Base-by-base conservation (phyloP, 208 protist species). In the Borovskyia barvae region DNA sequence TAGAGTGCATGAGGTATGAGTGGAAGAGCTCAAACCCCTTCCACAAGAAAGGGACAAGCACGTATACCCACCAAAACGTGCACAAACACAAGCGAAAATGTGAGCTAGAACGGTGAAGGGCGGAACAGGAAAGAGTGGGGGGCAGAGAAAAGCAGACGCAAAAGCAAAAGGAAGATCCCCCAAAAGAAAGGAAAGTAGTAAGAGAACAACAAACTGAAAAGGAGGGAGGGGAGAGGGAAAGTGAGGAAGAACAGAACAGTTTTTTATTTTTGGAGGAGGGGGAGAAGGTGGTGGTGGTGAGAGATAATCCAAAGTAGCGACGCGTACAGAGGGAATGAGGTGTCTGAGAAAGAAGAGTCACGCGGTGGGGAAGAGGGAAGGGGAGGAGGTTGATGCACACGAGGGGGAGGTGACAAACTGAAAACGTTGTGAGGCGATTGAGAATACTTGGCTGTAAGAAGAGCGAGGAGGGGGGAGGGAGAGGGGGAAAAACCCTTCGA, bases 181-280 rank as follows among this genome's bases (percentile, higher is more conserved):
- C 40, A 55, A 9, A 42, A 57, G 9, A 59, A 12, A 35, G 1
- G 35, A 51, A 0, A 28, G 2, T 29, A 35, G 29, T 22, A 26
- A 57, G 5, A 1, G 52, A 37, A 19, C 41, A 51, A 35, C 19
- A 58, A 32, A 41, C 12, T 37, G 6, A 56, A 15, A 71, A 42
- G 51, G 15, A 62, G 25, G 22, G 17, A 53, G 40, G 53, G 19
- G 14, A 33, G 48, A 43, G 12, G 33, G 29, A 48, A 42, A 22
- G 1, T 35, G 7, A 55, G 40, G 24, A 49, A 22, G 17, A 25
- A 28, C n/a, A 24, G 15, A 22, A 49, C 9, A 20, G n/a, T n/a
- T n/a, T n/a, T n/a, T n/a, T n/a, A n/a, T n/a, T n/a, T n/a, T n/a
- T n/a, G n/a, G n/a, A n/a, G n/a, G n/a, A n/a, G n/a, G n/a, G n/a